Evolutionary conservation across 1,284 basidiomycete species (phyloP).

Genomic region (Pascua sp.): DNA sequence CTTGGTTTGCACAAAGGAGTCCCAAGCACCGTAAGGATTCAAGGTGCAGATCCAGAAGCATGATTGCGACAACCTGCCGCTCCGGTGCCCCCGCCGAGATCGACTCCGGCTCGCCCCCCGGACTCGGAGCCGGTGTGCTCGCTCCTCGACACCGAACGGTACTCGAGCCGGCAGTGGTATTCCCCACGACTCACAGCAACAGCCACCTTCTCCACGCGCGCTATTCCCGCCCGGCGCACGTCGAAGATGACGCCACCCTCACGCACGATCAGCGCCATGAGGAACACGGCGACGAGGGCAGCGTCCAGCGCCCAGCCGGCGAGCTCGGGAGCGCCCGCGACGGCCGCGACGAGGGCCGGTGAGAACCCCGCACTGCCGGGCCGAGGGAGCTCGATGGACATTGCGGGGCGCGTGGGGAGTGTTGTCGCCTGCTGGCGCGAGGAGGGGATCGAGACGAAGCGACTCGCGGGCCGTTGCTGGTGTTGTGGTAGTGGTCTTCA

Average conservation of each 20-base stretch:
- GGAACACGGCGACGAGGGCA: conserved; percentile 29
- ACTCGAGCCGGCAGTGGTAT: too few species aligned
- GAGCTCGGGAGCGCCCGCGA: conserved; percentile 5
- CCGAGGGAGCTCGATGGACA: conserved; percentile 4
- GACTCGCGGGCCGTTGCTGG: too few species aligned
- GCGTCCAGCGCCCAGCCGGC: conserved; percentile 29
- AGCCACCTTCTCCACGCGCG: background rate
- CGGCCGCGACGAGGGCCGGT: conserved; percentile 5
- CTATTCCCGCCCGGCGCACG: conserved; percentile 2
- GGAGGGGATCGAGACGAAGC: too few species aligned
- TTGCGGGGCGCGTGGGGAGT: background rate
- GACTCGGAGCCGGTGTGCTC: background rate
- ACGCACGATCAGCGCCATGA: conserved; percentile 31
- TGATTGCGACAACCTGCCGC: background rate
- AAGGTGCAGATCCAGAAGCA: too few species aligned
- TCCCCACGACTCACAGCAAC: conserved; percentile 5
- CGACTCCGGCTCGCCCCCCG: background rate
- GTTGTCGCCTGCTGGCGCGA: too few species aligned
- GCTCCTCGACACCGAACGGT: too few species aligned
- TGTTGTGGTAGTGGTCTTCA: too few species aligned
- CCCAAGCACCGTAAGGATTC: too few species aligned
- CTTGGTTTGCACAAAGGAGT: too few species aligned
- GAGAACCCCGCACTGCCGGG: conserved; percentile 10
- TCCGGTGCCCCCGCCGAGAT: background rate
- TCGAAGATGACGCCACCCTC: conserved; percentile 40